These are phyloP conservation scores for Nigrospora osmanthi DNA, from an alignment of 2,329 filamentous ascomycete species.

Conservation along the genomic window DNA sequence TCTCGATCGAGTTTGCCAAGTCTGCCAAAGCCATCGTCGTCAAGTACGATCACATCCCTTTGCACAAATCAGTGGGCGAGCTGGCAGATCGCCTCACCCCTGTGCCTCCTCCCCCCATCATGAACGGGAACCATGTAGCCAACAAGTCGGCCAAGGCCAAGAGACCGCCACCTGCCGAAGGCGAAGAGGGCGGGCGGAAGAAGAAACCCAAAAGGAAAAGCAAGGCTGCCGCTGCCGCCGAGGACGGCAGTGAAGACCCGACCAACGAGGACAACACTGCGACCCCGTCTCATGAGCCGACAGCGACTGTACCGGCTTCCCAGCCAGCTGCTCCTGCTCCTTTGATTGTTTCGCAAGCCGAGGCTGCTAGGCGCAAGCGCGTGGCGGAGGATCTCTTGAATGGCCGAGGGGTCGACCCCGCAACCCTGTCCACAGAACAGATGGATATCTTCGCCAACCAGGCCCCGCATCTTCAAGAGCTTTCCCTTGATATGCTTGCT, in stretches of 20 bases:
- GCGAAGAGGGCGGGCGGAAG: slow-evolving; percentile 16
- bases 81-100: slow-evolving; percentile 39
- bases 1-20: slow-evolving; percentile 42
- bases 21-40: slow-evolving; percentile 38
- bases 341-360: slow-evolving; percentile 32
- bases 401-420: slow-evolving; percentile 40
- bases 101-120: slow-evolving; percentile 25
- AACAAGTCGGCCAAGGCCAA: slow-evolving; percentile 11
- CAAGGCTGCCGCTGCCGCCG: slow-evolving; percentile 12
- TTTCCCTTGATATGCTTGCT: slow-evolving; percentile 48
- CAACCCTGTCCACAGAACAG: slow-evolving; percentile 44
- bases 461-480: slow-evolving; percentile 43
- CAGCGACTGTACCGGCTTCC: slow-evolving; percentile 3
- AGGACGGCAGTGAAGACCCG: slow-evolving; percentile 3
- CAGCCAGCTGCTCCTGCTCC: slow-evolving; percentile 14
- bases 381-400: slow-evolving; percentile 39
- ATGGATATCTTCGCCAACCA: slow-evolving; percentile 55
- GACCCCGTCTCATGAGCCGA: background rate
- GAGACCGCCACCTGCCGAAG: slow-evolving; percentile 14
- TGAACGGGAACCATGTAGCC: slow-evolving; percentile 12
- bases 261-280: slow-evolving; percentile 3
- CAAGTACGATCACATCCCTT: slow-evolving; percentile 46
- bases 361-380: slow-evolving; percentile 41
- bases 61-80: slow-evolving; percentile 49
- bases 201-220: slow-evolving; percentile 16